These are phyloP conservation scores for Alternaria burnsii DNA, from an alignment of 2,329 filamentous ascomycete species.

Conservation along the genomic window DNA sequence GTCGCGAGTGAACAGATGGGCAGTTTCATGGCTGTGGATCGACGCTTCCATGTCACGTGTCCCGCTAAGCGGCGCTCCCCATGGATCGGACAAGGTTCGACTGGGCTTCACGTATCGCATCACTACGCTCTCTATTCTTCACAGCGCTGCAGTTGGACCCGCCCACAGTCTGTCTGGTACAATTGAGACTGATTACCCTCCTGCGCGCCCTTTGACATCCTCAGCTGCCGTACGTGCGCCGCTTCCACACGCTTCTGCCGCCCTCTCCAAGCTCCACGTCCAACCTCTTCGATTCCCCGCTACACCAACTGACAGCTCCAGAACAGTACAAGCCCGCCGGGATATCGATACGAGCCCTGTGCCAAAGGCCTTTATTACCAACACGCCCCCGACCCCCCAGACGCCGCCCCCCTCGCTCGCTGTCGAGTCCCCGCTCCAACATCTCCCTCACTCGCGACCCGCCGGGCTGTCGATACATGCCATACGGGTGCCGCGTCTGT, in stretches of 20 bases:
- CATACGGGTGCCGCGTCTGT: conserved; percentile 34
- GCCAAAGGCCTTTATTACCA: conserved; percentile 13
- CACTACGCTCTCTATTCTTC: conserved; percentile 52
- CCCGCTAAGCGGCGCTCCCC: conserved; percentile 16
- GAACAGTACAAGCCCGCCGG: conserved; percentile 21
- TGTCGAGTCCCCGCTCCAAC: conserved; percentile 24
- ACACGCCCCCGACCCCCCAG: conserved; percentile 10
- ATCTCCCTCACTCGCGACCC: conserved; percentile 23
- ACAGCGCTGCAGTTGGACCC: conserved; percentile 40
- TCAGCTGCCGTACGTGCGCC: conserved; percentile 40
- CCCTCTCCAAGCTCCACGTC: conserved; percentile 27
- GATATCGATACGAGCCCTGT: conserved; percentile 30
- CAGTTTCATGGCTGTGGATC: conserved; percentile 19
- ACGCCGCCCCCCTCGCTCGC: conserved; percentile 21
- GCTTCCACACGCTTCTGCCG: conserved; percentile 37
- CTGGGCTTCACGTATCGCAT: conserved; percentile 39
- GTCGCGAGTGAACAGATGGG: conserved; percentile 10
- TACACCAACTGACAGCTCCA: conserved; percentile 30
- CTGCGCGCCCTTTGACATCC: conserved; percentile 31
- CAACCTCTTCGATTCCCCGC: conserved; percentile 31
- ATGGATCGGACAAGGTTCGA: conserved; percentile 20
- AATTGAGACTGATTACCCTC: conserved; percentile 45
- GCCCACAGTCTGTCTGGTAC: conserved; percentile 29
- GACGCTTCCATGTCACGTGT: conserved; percentile 30
- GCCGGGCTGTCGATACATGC: conserved; percentile 35